A percentile compares a stretch with the other conserved stretches of the same genome.
Conservation (phyloP, 2,329 filamentous ascomycete species). For the Blastomyces silverae region DNA sequence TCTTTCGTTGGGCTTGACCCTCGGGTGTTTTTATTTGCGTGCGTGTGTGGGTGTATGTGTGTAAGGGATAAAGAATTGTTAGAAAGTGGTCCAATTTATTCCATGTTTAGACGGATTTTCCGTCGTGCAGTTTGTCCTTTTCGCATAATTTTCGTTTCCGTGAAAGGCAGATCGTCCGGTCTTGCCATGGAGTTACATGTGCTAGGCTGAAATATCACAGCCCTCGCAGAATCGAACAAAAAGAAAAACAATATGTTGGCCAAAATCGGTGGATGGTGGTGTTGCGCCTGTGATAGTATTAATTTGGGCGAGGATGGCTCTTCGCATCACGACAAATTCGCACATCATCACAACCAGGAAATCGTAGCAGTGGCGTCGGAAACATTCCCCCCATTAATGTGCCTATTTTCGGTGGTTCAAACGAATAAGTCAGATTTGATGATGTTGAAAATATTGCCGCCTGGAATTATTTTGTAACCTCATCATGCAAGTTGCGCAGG, state of each 20-base stretch:
- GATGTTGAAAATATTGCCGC: background rate
- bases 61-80: background rate
- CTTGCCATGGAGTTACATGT: background rate
- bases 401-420: background rate
- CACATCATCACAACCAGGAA: background rate
- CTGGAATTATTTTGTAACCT: background rate
- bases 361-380: background rate
- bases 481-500: background rate
- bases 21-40: background rate
- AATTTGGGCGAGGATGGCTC: background rate
- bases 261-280: background rate
- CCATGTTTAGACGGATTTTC: background rate
- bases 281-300: constrained; percentile 1
- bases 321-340: constrained; percentile 1
- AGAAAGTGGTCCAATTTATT: background rate
- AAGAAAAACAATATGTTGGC: background rate
- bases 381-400: background rate
- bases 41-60: background rate
- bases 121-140: background rate
- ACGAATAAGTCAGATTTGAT: background rate
- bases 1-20: background rate
- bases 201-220: background rate
- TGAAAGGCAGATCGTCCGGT: background rate
- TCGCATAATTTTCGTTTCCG: background rate
- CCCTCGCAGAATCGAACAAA: background rate